Conservation (phyloP, 75 land plant species). For the Pinus albicaulis region DNA sequence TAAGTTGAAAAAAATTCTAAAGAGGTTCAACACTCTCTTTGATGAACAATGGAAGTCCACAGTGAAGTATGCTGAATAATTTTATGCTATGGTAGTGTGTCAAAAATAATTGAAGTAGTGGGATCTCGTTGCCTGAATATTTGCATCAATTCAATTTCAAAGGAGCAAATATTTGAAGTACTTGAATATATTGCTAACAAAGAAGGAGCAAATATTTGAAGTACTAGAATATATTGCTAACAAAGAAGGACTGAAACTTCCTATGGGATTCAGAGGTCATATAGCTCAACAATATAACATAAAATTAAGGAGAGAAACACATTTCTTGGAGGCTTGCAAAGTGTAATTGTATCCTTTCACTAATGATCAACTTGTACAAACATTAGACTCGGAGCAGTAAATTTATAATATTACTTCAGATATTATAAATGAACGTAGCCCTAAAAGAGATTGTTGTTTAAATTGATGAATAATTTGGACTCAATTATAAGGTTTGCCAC, state of each 20-base stretch:
- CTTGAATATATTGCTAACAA: too few species aligned
- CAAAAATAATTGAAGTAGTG: constrained; percentile 92
- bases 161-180: too few species aligned
- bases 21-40: constrained; percentile 96
- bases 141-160: constrained; percentile 78
- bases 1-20: constrained; percentile 95
- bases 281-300: constrained; percentile 77
- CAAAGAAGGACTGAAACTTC: constrained; percentile 84
- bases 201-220: constrained; percentile 66
- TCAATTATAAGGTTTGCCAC: too few species aligned
- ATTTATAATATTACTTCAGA: too few species aligned
- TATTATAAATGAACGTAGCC: too few species aligned
- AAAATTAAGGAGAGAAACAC: constrained; percentile 79
- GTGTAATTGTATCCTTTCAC: too few species aligned
- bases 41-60: constrained; percentile 97
- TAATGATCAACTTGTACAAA: too few species aligned
- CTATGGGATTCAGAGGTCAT: constrained; percentile 73
- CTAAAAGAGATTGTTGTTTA: too few species aligned
- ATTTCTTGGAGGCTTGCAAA: constrained; percentile 88
- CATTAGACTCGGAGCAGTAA: too few species aligned
- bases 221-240: constrained; percentile 82
- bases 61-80: constrained; percentile 88
- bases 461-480: too few species aligned
- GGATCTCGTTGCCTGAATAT: constrained; percentile 90
- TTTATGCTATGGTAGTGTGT: constrained; percentile 90